Conservation (phyloP, 2,329 filamentous ascomycete species). For the Fusarium sp. region DNA sequence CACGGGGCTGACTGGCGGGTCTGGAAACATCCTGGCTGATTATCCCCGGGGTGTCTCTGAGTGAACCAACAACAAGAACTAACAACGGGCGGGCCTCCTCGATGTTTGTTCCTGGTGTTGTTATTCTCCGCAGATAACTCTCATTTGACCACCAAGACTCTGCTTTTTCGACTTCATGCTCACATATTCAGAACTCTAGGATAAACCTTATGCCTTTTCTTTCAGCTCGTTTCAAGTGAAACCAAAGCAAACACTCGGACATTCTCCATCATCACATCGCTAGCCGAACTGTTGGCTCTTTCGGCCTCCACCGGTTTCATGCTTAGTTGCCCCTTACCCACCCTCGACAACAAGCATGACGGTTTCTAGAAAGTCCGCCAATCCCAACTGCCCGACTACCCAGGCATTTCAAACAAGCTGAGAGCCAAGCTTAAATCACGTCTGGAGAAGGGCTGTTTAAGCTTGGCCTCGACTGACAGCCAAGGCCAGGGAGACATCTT, state of each 20-base stretch:
- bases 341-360: not conserved
- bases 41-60: not conserved
- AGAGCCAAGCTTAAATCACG: slow-evolving; percentile 5
- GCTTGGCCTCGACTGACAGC: not conserved
- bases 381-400: slow-evolving; percentile 8
- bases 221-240: slow-evolving; percentile 17
- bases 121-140: not conserved
- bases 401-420: slow-evolving; percentile 20
- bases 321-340: slow-evolving; percentile 10
- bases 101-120: not conserved
- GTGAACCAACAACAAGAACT: not conserved
- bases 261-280: not conserved
- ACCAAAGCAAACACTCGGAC: not conserved
- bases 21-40: slow-evolving; percentile 5
- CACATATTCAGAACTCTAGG: not conserved
- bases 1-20: slow-evolving; percentile 19
- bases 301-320: slow-evolving; percentile 18
- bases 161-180: not conserved
- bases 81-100: not conserved
- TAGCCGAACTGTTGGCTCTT: not conserved
- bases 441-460: slow-evolving; percentile 5
- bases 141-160: not conserved
- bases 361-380: slow-evolving; percentile 22
- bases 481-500: not conserved
- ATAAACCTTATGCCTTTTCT: not conserved